phyloP scores from a whole-genome alignment of 139 green algal genomes.

The Chlamydomonas sp. region DNA sequence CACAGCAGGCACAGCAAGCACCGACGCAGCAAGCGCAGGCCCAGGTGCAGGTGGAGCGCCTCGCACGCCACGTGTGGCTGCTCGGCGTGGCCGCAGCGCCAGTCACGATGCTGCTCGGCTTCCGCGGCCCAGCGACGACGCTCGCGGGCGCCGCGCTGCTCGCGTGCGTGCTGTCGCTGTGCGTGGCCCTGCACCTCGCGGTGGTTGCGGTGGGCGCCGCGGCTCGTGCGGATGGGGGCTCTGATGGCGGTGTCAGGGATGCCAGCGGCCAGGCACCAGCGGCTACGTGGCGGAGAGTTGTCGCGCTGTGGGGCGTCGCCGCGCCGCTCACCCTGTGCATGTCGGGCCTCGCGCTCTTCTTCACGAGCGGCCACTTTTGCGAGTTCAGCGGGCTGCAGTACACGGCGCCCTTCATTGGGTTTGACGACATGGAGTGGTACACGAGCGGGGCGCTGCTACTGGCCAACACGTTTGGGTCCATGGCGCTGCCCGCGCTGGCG shows the following conservation, averaged over 20 bases:
- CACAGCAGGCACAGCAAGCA: slow-evolving; percentile 1
- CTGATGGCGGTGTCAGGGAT: no score
- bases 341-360: slow-evolving; percentile 50
- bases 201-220: no score
- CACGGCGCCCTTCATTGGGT: slow-evolving; percentile 79
- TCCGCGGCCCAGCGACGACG: slow-evolving; percentile 28
- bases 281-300: no score
- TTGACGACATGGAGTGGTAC: slow-evolving; percentile 58
- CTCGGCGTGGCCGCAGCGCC: slow-evolving; percentile 13
- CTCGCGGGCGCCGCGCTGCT: slow-evolving; percentile 29
- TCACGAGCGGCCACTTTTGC: slow-evolving; percentile 78
- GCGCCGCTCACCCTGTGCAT: not conserved
- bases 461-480: slow-evolving; percentile 70
- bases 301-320: not conserved
- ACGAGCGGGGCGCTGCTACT: slow-evolving; percentile 45
- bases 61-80: slow-evolving; percentile 2
- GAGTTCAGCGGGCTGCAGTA: slow-evolving; percentile 86
- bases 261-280: not conserved
- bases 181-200: no score
- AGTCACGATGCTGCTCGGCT: slow-evolving; percentile 39
- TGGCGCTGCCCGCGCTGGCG: slow-evolving; percentile 9
- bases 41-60: no score
- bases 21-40: no score
- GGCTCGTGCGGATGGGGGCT: no score
- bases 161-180: slow-evolving; percentile 12